Conservation (phyloP, 116 monocot genomes). For the Zostera marina region DNA sequence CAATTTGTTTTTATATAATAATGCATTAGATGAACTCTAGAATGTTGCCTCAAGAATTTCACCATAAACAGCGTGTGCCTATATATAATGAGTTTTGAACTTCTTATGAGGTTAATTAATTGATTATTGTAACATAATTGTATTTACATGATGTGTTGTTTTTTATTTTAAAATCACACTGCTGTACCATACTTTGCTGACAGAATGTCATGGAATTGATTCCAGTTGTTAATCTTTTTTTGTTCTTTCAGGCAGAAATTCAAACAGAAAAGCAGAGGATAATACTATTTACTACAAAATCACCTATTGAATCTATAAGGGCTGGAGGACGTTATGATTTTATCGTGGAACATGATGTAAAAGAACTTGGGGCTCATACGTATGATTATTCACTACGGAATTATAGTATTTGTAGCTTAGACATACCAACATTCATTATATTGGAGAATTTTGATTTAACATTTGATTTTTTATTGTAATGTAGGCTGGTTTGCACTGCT, state of each 20-base stretch:
- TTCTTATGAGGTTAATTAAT: too few relatives aligned
- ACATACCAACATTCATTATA: background rate
- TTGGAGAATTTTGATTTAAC: background rate
- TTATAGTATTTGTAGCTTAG: background rate
- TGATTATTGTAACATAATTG: too few relatives aligned
- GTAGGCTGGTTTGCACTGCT: constrained; percentile 95
- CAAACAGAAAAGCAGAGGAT: constrained; percentile 84
- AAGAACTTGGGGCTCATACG: constrained; percentile 96
- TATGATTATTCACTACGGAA: constrained; percentile 17
- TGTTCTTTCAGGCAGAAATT: constrained; percentile 67
- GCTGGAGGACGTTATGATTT: constrained; percentile 97
- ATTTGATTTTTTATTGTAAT: constrained; percentile 9
- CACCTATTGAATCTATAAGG: constrained; percentile 84
- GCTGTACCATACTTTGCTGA: too few relatives aligned
- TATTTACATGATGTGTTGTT: too few relatives aligned
- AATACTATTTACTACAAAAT: constrained; percentile 64
- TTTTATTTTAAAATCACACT: too few relatives aligned
- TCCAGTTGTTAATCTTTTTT: background rate
- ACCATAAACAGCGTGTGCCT: too few relatives aligned
- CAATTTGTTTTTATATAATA: too few relatives aligned
- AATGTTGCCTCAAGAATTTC: too few relatives aligned
- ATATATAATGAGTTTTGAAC: too few relatives aligned
- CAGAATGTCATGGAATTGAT: background rate
- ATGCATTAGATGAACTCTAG: too few relatives aligned
- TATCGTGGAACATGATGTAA: constrained; percentile 95